These are phyloP conservation scores for Debaryomyces psychrophilus DNA, from an alignment of 1,139 yeast species.

Conservation along the genomic window DNA sequence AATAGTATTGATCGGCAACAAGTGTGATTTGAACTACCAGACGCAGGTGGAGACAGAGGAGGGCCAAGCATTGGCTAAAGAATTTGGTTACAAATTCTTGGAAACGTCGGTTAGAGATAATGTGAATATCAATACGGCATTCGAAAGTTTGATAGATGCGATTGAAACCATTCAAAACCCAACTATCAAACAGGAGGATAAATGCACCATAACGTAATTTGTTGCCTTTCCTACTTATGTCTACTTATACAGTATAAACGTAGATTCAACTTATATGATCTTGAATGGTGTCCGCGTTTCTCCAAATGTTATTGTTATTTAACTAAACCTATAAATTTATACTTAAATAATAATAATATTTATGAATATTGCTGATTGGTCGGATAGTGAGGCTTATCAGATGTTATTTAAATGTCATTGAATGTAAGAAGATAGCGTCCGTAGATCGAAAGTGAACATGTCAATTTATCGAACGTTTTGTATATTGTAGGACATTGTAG, in stretches of 20 bases:
- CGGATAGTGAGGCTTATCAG: background rate
- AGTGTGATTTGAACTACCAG: conserved; percentile 67
- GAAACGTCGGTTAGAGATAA: conserved; percentile 86
- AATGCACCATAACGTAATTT: conserved; percentile 38
- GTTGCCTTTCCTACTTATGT: background rate
- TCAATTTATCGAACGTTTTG: background rate
- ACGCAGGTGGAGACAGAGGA: conserved; percentile 68
- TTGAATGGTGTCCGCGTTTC: background rate
- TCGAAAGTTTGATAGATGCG: conserved; percentile 67
- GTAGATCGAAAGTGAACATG: too few species aligned
- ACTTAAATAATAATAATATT: background rate
- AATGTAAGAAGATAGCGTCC: too few species aligned
- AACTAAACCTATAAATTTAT: background rate
- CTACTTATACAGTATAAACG: background rate
- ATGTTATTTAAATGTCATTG: background rate
- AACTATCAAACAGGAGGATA: conserved; percentile 36
- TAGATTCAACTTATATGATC: background rate
- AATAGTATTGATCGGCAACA: conserved; percentile 83
- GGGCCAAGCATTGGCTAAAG: conserved; percentile 64
- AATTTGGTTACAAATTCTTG: conserved; percentile 66
- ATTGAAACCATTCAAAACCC: conserved; percentile 68
- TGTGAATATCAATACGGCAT: conserved; percentile 65
- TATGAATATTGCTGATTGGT: background rate
- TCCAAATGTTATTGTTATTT: background rate
- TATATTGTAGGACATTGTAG: too few species aligned